Base-by-base conservation (phyloP, 495 filamentous ascomycete genomes). In the Lasiosphaeria hispida region DNA sequence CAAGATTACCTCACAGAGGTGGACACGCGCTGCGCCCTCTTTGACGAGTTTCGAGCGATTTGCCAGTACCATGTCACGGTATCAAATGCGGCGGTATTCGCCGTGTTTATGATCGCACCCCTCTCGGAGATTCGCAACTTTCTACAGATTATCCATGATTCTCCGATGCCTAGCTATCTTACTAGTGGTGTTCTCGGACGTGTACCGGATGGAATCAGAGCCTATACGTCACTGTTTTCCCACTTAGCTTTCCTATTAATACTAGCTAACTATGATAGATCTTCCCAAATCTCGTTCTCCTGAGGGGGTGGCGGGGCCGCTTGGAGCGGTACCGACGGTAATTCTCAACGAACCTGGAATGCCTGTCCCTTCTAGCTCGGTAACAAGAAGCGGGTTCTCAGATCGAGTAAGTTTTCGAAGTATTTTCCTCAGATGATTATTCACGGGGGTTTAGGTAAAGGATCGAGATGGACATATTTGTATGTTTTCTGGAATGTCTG, bases 401-500 rank as follows among this genome's bases (percentile, higher is more conserved):
- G 19, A 18, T 33, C 48, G 52, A 37, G 48, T 33, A 53, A 23
- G 23, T 40, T 43, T 42, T 34, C 39, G 17, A 9, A 33, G 40
- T 35, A 3, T 10, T 30, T 49, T 49, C 47, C 33, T 30, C 23
- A 30, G 5, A 30, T 30, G 10, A 33, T 41, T 9, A 59, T 40
- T 59, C 40, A 52, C 41, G 38, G 19, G 17, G 4, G 42, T 33
- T 17, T 38, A 59, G 57, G 48, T 37, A 10, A 59, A 53, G 33
- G 41, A 47, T 13, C 57, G 57, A 23, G 57, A 59, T 59, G 48
- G 57, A 40, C 33, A 59, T 40, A 17, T 44, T 48, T 59, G 57
- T 48, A n/a, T 52, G 10, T 59, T 59, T 47, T 59, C 57, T 17
- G 48, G 48, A 36, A 59, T 37, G 48, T 9, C 10, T 10, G 41